Base-by-base conservation (phyloP, 2,329 filamentous ascomycete species). In the Akanthomyces muscarius region DNA sequence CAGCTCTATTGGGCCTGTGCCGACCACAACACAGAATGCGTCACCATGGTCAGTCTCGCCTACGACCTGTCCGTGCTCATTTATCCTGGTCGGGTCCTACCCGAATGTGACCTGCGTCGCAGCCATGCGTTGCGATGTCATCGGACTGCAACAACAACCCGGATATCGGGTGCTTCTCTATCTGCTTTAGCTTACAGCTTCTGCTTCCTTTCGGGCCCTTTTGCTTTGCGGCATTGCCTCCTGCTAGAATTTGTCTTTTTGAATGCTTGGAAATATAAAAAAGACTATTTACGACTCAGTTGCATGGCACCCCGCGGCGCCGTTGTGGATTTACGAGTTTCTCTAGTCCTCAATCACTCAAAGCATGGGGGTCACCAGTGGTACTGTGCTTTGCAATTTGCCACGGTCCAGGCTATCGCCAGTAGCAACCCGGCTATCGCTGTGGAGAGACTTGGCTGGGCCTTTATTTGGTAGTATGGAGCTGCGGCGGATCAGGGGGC, bases 81-180 rank as follows among this genome's bases (percentile, higher is more conserved):
- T 41, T 8, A 42, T 25, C 33, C 23, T 51, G 28, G 44, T 42
- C 45, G 23, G 33, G 23, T 50, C 30, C 45, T 41, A 21, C 45
- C 23, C 56, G 47, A 36, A 59, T 59, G 56, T 59, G 45, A 59
- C 56, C 28, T 59, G n/a, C 56, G 56, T 59, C 56, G 56, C 56
- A 59, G 56, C 56, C 56, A n/a, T 41, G 14, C 30, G 16, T 33
- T 30, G 45, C 45, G 11, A 33, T 47, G n/a, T 41, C 6, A 13
- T 51, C 56, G 28, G 45, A 41, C 33, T 8, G 16, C 8, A 50
- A 42, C 18, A 50, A 11, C n/a, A 47, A 33, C 36, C 23, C 36
- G 56, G 56, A 21, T 51, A 30, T 59, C 45, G 56, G 44, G 45
- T 59, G 33, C 33, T 59, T 59, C 56, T 59, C 21, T 16, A n/a